A percentile compares a stretch with the other conserved stretches of the same genome.
These are phyloP conservation scores for Chalciporus chontae DNA, from an alignment of 768 basidiomycete species.

Conservation along the genomic window DNA sequence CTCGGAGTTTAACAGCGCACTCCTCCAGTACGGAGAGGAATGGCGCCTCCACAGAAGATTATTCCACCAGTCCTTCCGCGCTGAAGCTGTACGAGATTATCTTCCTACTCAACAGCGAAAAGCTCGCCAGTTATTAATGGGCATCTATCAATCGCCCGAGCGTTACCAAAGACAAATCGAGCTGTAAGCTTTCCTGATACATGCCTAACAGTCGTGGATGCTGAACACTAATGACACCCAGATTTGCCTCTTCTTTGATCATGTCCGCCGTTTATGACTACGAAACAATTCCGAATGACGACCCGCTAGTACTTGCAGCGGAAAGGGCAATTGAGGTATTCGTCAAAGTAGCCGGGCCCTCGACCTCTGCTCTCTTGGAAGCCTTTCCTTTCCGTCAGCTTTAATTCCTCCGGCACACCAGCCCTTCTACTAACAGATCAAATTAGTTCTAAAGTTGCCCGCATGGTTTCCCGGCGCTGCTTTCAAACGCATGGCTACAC, in stretches of 20 bases:
- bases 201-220: not conserved
- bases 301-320: constrained; percentile 29
- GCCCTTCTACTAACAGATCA: constrained; percentile 12
- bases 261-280: constrained; percentile 34
- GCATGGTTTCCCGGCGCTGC: constrained; percentile 36
- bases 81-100: constrained; percentile 24
- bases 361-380: constrained; percentile 26
- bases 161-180: constrained; percentile 28
- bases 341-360: constrained; percentile 22
- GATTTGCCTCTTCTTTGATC: constrained; percentile 31
- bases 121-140: constrained; percentile 22
- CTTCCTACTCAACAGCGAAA: constrained; percentile 28
- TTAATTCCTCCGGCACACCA: constrained; percentile 3
- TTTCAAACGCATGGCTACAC: constrained; percentile 27
- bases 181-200: constrained; percentile 21
- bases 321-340: constrained; percentile 28
- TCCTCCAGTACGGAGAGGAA: constrained; percentile 28
- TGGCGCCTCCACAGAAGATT: constrained; percentile 33
- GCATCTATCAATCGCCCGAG: constrained; percentile 22
- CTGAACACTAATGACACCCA: constrained; percentile 10
- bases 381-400: constrained; percentile 32
- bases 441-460: constrained; percentile 28
- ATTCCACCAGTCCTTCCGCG: constrained; percentile 31
- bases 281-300: constrained; percentile 25
- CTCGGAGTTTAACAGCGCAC: constrained; percentile 29